Evolutionary conservation across 1,139 yeast species (phyloP), one percentile per base, ranked within the genome.

Genomic region (Eremothecium cymbalariae): DNA sequence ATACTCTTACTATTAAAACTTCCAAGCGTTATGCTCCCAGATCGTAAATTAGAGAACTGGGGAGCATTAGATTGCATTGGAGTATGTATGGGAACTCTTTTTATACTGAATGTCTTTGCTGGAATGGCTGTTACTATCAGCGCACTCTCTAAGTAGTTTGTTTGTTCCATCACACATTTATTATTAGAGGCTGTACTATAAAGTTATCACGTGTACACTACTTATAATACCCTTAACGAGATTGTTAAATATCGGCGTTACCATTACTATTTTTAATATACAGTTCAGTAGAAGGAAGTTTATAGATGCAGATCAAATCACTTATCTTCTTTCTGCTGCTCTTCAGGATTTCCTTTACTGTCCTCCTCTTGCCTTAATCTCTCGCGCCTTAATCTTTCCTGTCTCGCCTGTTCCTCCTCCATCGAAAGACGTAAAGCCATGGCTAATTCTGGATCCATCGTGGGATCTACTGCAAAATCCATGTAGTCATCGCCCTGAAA

Each of bases 361-460:
- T 32, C 34, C 28, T 36, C 32, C 20, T 29, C 40, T 20, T 54
- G 59, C 38, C 60, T 53, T 34, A 54, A 36, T 36, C 61, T 48
- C 33, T 55, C 59, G 36, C 63, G 67, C 51, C 66, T 60, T 34
- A 53, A 35, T 37, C 60, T 50, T 33, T 55, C 59, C 36, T 63
- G 67, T 52, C 67, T 61, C 23, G 62, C 63, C 36, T 63, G 65
- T 40, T 63, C 68, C 41, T 63, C 68, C 36, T 63, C 67, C 53
- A 63, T 50, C 0, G 68, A 63, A 34, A 63, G 37, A 47, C 67
- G 62, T 34, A 90, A 72, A 0, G 97, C 98, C 67, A 90, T 70
- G 1, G 97, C 98, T 54, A 90, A 74, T 60, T 93, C 98, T 17
- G 98, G 98, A 51, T 90, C 99, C 76, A 84, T 83, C 46, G 79